Evolutionary conservation across 257 asterid genomes (phyloP), one percentile per base, ranked within the genome.

Genomic region (Solanum medicagineum): DNA sequence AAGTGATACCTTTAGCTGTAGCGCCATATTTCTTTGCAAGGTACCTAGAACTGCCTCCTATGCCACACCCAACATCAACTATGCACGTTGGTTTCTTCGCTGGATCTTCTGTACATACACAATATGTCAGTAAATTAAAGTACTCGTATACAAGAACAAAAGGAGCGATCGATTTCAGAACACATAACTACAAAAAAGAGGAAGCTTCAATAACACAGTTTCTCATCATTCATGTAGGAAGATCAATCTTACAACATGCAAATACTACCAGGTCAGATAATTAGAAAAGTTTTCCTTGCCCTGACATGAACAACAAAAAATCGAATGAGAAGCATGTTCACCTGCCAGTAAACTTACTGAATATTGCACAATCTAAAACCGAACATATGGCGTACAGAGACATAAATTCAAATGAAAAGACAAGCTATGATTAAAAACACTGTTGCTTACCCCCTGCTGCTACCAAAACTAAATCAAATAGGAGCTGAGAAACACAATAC

Each of bases 31-130:
- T 95, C 86, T 86, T 87, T 4, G 98, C 94, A 59, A 97, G 80
- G 91, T 94, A 93, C 75, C 98, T 91, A 0, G 98, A 92, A 88
- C 98, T 97, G 81, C 98, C 99, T 62, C 99, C 99, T 44, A 97
- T 95, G 7, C 99, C 99, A 88, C 99, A 97, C 20, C 99, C 99
- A 85, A 94, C 98, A 91, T 97, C 99, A n/a, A 97, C 97, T 40
- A 95, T 93, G 56, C 54, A 91, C 69, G 82, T 92, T 1, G 97
- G 99, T 83, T 87, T 91, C 73, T 84, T 69, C 56, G 5, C 17
- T 10, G 92, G 85, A 81, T 94, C 93, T 60, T 90, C 99, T 93
- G 90, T 87, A 83, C 14, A 15, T 32, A 14, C 85, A 81, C 17
- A 55, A 70, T 68, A 77, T 51, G 26, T 14, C 53, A 8, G 65